Evolutionary conservation across 23 red algal genomes (phyloP), one percentile per base, ranked within the genome.

Genomic region (Gracilaria caudata): DNA sequence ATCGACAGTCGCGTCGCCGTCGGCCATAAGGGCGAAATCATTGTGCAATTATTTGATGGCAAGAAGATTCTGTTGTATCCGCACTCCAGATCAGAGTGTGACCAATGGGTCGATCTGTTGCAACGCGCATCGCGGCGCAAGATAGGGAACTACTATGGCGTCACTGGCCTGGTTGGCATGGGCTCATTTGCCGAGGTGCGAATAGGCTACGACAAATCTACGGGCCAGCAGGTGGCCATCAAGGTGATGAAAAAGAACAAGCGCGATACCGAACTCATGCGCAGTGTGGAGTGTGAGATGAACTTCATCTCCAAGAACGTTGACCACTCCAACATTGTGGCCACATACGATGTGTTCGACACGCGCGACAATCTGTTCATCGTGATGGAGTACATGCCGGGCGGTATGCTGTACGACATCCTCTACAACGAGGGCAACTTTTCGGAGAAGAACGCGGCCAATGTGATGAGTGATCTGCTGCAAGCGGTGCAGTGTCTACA

Each of bases 171-270:
- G 4, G 76, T 98, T 29, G 95, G 95, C 23, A 89, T 88, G 58
- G 95, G 95, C 63, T 79, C 57, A 14, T 98, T 98, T 98, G 95
- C 90, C 25, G 92, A 93, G 79, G 95, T 98, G 43, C 83, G 90
- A 2, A 88, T 94, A 44, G 95, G 87, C 26, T 94, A 93, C 46
- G 94, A 93, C 58, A 97, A 93, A 90, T 77, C 41, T 33, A 89
- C 80, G 23, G 81, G 88, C 17, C 81, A 97, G 33, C 76, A 87
- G 30, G 94, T 97, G 19, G 94, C 94, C 34, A 91, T 97, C 37
- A 97, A 97, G 84, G 80, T 97, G 25, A 97, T 97, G 90, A 86
- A 93, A 60, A 97, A 97, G 81, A 91, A 98, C 54, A 94, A 90
- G 72, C 78, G 73, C 51, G 92, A 98, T 47, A 78, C 74, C 24